Percentiles rank a stretch among this genome's conserved stretches.
Conservation (phyloP, 1,139 yeast species). For the Pichia kudriavzevii region DNA sequence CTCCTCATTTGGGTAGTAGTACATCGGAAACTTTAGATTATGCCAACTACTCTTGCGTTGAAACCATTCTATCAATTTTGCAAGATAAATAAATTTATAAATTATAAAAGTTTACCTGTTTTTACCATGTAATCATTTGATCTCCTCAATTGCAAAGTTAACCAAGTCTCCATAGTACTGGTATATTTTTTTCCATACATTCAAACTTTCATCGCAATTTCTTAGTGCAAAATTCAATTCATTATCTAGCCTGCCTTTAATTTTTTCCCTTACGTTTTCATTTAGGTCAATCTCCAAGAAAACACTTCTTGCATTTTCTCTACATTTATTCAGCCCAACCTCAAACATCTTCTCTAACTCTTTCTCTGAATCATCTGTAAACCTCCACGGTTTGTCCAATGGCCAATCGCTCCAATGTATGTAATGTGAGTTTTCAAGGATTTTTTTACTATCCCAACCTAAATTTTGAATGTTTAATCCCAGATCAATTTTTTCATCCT, state of each 20-base stretch:
- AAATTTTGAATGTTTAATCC: slow-evolving; percentile 16
- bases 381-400: slow-evolving; percentile 29
- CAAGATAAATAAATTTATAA: neutral
- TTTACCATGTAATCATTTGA: no score
- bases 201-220: slow-evolving; percentile 13
- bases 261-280: neutral
- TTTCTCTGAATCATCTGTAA: no score
- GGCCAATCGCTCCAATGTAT: slow-evolving; percentile 31
- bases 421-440: slow-evolving; percentile 23
- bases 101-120: no score
- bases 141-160: no score
- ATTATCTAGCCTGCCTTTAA: neutral
- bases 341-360: slow-evolving; percentile 10
- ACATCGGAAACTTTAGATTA: slow-evolving; percentile 44
- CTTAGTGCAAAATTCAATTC: slow-evolving; percentile 6
- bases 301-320: neutral
- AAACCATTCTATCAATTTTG: slow-evolving; percentile 33
- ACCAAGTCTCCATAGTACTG: no score
- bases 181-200: slow-evolving; percentile 25
- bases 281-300: neutral
- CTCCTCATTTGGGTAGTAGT: slow-evolving; percentile 76
- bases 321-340: neutral
- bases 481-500: slow-evolving; percentile 1
- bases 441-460: slow-evolving; percentile 26
- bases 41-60: slow-evolving; percentile 41